Evolutionary conservation across 441 rosid genomes (phyloP), one percentile per base, ranked within the genome.

Genomic region (Codiaeum variegatum): DNA sequence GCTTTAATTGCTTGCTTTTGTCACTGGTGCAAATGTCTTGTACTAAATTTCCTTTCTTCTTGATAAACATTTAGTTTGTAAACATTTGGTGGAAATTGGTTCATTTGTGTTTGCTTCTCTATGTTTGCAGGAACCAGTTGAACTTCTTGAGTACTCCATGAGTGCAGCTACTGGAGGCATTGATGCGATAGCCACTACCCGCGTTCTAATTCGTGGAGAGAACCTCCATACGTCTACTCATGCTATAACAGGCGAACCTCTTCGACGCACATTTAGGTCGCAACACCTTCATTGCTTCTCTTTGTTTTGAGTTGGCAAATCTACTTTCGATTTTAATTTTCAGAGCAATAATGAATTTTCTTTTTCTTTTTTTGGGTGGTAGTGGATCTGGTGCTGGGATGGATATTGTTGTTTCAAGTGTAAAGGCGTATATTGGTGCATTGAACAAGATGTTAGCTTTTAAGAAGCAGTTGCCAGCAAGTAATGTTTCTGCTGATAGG

Each of bases 371-470:
- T 38, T 5, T 11, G 32, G 88, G 24, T 60, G 21, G 3, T 49
- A 92, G 99, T 85, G 99, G 98, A 62, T 84, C 80, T 0, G 97
- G 98, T 70, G 91, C 97, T 56, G 88, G 87, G 66, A 88, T 92
- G 94, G 98, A 95, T 74, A 83, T 95, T 55, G 92, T 84, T 68
- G 98, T 92, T 73, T 95, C 98, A 21, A 95, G 99, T 74, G 97
- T 90, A 71, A 95, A 80, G 87, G 98, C 97, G n/a, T 91, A 95
- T 70, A 65, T 89, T 3, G 88, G 96, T 52, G 99, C 98, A 64
- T 49, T 92, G 38, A 95, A 95, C 83, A 95, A 95, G 83, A 90
- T 95, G 96, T 52, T 90, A 47, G 87, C 92, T 46, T 87, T 88
- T 71, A 83, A 83, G 81, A 83, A 76, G 59, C 79, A 71, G 66